Conservation (phyloP, 2,329 filamentous ascomycete species). For the Zymoseptoria pseudotritici region DNA sequence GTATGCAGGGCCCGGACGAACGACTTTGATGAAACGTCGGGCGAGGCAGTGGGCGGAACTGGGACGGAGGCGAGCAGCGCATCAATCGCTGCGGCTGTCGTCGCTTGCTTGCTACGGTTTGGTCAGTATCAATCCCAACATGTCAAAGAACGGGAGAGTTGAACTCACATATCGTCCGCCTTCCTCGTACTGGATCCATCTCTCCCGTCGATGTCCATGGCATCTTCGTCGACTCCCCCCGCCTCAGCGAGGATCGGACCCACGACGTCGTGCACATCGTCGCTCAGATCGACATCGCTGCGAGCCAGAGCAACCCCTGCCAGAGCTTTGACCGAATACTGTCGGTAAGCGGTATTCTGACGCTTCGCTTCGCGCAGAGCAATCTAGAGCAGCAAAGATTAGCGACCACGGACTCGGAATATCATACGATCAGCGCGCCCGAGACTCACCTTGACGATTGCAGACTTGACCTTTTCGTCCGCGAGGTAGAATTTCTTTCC, state of each 20-base stretch:
- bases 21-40: background rate
- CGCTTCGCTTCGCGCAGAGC: constrained; percentile 80
- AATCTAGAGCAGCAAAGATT: constrained; percentile 45
- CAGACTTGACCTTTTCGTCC: constrained; percentile 50
- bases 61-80: constrained; percentile 21
- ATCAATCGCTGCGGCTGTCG: constrained; percentile 24
- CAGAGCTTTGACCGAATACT: constrained; percentile 63
- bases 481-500: constrained; percentile 53
- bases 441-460: constrained; percentile 56
- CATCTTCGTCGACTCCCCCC: constrained; percentile 47
- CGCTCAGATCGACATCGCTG: constrained; percentile 62
- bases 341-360: constrained; percentile 77
- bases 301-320: constrained; percentile 64
- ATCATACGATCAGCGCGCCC: background rate
- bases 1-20: background rate
- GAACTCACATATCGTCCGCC: constrained; percentile 22
- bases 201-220: constrained; percentile 60
- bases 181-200: constrained; percentile 11
- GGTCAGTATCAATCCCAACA: constrained; percentile 1
- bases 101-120: constrained; percentile 17
- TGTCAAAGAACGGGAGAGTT: background rate
- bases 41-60: background rate
- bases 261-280: constrained; percentile 59
- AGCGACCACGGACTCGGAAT: background rate
- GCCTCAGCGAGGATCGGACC: constrained; percentile 49